Percentiles rank a stretch among this genome's conserved stretches.
Evolutionary conservation across 805 yeast genomes (phyloP).

Genomic region (Barnettozyma siamensis): DNA sequence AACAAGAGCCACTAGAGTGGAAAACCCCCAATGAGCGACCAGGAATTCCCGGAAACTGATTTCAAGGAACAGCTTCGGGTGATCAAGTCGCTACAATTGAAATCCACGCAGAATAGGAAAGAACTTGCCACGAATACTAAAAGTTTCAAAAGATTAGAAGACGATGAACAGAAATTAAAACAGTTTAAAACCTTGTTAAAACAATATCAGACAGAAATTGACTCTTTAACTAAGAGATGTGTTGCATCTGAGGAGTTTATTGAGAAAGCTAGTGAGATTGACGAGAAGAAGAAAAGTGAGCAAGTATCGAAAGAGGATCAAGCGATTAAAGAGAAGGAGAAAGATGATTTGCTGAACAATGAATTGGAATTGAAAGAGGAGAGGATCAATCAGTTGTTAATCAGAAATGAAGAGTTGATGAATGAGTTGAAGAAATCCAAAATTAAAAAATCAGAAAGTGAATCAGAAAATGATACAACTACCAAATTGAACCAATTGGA

Average conservation of each 20-base stretch:
- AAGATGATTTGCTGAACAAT: conserved; percentile 47
- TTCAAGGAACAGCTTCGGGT: conserved; percentile 1
- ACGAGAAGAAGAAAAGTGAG: background rate
- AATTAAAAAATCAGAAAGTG: conserved; percentile 38
- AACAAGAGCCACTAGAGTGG: too few species aligned
- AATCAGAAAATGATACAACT: conserved; percentile 35
- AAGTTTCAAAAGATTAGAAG: conserved; percentile 66
- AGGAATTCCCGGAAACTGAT: background rate
- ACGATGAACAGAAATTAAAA: conserved; percentile 52
- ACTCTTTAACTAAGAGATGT: conserved; percentile 68
- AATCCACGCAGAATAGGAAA: conserved; percentile 65
- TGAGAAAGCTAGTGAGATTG: conserved; percentile 41
- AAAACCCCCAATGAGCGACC: background rate
- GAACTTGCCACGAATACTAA: conserved; percentile 81
- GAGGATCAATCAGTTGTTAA: conserved; percentile 65
- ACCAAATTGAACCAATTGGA: conserved; percentile 48
- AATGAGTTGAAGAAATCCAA: conserved; percentile 52
- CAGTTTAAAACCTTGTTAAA: conserved; percentile 63
- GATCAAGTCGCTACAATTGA: conserved; percentile 63
- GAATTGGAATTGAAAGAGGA: conserved; percentile 67
- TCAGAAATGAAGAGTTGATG: conserved; percentile 69
- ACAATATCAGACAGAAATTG: conserved; percentile 85
- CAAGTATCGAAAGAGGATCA: conserved; percentile 32
- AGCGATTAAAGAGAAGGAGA: conserved; percentile 43
- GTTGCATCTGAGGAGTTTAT: conserved; percentile 70